phyloP scores from a whole-genome alignment of 1,284 basidiomycete genomes.

The Ganoderma leucocontextum region DNA sequence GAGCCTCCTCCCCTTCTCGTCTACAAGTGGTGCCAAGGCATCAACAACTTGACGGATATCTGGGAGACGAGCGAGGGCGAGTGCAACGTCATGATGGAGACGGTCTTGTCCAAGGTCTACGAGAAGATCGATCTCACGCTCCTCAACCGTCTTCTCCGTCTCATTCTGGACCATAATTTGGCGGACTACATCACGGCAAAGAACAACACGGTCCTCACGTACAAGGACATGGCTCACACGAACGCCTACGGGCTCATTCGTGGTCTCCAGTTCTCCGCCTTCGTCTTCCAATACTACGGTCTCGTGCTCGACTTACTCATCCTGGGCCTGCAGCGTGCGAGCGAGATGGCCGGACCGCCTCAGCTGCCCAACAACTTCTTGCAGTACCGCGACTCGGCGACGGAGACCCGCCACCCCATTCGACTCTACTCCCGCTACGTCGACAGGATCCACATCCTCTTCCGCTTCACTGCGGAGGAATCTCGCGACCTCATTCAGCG shows the following conservation, averaged over 20 bases:
- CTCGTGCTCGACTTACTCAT: slow-evolving; percentile 92
- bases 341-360: slow-evolving; percentile 96
- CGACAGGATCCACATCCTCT: slow-evolving; percentile 92
- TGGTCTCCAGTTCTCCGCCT: slow-evolving; percentile 95
- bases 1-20: slow-evolving; percentile 96
- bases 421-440: slow-evolving; percentile 96
- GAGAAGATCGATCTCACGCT: slow-evolving; percentile 98
- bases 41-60: slow-evolving; percentile 92
- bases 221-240: slow-evolving; percentile 95
- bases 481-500: slow-evolving; percentile 97
- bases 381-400: slow-evolving; percentile 92
- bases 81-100: slow-evolving; percentile 98
- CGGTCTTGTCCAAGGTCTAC: slow-evolving; percentile 93
- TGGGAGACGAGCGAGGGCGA: slow-evolving; percentile 98
- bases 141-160: slow-evolving; percentile 90
- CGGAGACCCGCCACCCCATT: slow-evolving; percentile 94
- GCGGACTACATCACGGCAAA: slow-evolving; percentile 98
- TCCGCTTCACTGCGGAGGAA: slow-evolving; percentile 99
- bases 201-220: slow-evolving; percentile 94
- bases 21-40: slow-evolving; percentile 97
- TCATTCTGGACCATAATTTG: slow-evolving; percentile 96
- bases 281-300: slow-evolving; percentile 98
- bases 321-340: slow-evolving; percentile 92
- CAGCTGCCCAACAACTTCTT: slow-evolving; percentile 97
- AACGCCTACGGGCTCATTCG: slow-evolving; percentile 94